A percentile compares a stretch with the other conserved stretches of the same genome.
Conservation (phyloP, 495 filamentous ascomycete genomes). For the Elasticomyces elasticus region DNA sequence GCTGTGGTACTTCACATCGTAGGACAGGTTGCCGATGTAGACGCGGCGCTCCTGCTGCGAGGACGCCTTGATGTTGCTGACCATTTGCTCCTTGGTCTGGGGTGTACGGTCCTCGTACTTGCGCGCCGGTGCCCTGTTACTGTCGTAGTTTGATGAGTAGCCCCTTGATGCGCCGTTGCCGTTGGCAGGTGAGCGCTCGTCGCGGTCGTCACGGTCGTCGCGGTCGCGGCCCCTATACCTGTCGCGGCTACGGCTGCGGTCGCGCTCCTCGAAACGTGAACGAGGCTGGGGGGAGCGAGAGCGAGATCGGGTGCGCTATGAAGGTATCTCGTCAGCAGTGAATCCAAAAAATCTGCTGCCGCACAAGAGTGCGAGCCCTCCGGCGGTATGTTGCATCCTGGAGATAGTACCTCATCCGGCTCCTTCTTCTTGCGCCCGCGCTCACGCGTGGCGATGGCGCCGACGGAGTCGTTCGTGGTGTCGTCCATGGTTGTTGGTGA, state of each 20-base stretch:
- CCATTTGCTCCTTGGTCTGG: constrained; percentile 85
- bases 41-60: constrained; percentile 98
- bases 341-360: too few relatives aligned
- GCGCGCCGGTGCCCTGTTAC: constrained; percentile 54
- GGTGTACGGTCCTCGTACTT: constrained; percentile 76
- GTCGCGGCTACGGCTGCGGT: constrained; percentile 87
- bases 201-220: constrained; percentile 68
- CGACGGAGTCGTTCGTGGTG: too few relatives aligned
- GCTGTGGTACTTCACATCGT: constrained; percentile 99
- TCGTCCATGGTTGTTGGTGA: too few relatives aligned
- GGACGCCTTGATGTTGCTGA: constrained; percentile 81
- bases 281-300: constrained; percentile 75
- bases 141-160: constrained; percentile 50
- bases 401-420: too few relatives aligned
- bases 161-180: constrained; percentile 60
- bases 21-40: constrained; percentile 97
- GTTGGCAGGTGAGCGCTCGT: constrained; percentile 46
- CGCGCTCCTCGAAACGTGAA: constrained; percentile 67
- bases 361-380: too few relatives aligned
- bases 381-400: too few relatives aligned
- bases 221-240: constrained; percentile 63
- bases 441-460: too few relatives aligned
- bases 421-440: too few relatives aligned
- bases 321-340: neutral
- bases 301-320: constrained; percentile 1